These are phyloP conservation scores for Apiotrichum gamsii DNA, from an alignment of 1,284 basidiomycete genomes.

Conservation along the genomic window DNA sequence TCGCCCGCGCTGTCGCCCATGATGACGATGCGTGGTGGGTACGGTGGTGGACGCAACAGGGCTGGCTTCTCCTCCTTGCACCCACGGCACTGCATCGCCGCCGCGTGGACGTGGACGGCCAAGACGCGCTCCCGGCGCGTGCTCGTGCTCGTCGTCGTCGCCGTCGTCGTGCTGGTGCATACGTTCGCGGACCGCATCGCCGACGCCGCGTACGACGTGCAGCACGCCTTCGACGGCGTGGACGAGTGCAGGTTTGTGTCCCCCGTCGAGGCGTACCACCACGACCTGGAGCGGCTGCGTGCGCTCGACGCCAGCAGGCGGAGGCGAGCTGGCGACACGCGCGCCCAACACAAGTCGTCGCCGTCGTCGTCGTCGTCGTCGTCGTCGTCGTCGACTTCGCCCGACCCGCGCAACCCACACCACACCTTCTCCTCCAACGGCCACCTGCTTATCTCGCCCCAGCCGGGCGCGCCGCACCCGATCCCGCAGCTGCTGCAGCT, in stretches of 20 bases:
- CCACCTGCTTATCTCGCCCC: constrained; percentile 36
- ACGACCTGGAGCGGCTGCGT: constrained; percentile 32
- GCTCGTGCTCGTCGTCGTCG: not conserved
- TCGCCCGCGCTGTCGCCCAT: too few relatives aligned
- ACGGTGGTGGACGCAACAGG: too few relatives aligned
- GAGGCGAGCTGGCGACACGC: not conserved
- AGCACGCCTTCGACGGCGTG: not conserved
- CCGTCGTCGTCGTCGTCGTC: too few relatives aligned
- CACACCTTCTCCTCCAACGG: constrained; percentile 40
- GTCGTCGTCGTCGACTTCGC: not conserved
- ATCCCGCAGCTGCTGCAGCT: constrained; percentile 70
- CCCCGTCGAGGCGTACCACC: constrained; percentile 37
- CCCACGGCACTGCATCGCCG: not conserved
- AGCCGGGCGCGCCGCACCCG: constrained; percentile 55
- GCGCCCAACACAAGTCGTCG: too few relatives aligned
- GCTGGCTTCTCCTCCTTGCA: too few relatives aligned
- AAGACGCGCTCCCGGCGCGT: not conserved
- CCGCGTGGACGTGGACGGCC: too few relatives aligned
- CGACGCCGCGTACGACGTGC: not conserved
- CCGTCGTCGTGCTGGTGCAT: not conserved
- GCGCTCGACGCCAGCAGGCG: constrained; percentile 8
- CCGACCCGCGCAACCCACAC: constrained; percentile 1
- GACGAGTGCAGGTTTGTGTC: constrained; percentile 34
- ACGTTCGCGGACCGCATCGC: not conserved
- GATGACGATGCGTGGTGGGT: too few relatives aligned